Base-by-base conservation (phyloP, 768 basidiomycete species). In the Kwoniella sp. region DNA sequence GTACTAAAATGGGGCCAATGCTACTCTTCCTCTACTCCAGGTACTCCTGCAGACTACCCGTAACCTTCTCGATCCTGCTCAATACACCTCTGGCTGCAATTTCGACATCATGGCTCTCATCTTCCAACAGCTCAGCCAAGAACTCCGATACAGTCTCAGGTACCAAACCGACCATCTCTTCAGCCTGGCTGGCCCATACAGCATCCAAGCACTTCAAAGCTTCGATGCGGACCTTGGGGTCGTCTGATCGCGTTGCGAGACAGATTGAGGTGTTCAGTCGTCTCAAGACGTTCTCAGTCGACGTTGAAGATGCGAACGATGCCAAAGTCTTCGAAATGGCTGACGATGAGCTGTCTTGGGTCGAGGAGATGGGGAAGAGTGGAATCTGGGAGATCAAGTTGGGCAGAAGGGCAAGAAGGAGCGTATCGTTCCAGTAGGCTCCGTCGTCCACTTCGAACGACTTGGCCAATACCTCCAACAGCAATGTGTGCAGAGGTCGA, bases 381-480 rank as follows among this genome's bases (percentile, higher is more conserved):
- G 86, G 80, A 19, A 91, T 82, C 79, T 96, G 93, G 15, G 84
- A 82, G 5, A 90, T 82, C 29, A 93, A 60, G 17, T 60, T 55
- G 9, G 76, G 71, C 37, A 75, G 60, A 7, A 94, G 81, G 58
- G 86, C 84, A 8, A 86, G 84, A 24, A 91, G 78, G 68, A 88
- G 89, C 73, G 91, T 88, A 66, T 91, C 89, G 2, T 90, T 86
- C 94, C 94, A 97, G 84, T 90, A 96, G 10, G 83, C 93, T 68
- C 87, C 88, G 67, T 96, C 91, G 69, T 97, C 94, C 25, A 85
- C 84, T 50, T 82, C 83, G 65, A 96, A 83, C 21, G 88, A 88
- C 69, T 88, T 89, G 1, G 84, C 83, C 15, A 96, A 77, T 1
- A 86, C 85, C 17, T 83, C 76, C 1, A 94, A 69, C 2, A 89